A percentile compares a stretch with the other conserved stretches of the same genome.
Evolutionary conservation across 1,284 basidiomycete species (phyloP).

Genomic region (Apiotrichum brassicae): DNA sequence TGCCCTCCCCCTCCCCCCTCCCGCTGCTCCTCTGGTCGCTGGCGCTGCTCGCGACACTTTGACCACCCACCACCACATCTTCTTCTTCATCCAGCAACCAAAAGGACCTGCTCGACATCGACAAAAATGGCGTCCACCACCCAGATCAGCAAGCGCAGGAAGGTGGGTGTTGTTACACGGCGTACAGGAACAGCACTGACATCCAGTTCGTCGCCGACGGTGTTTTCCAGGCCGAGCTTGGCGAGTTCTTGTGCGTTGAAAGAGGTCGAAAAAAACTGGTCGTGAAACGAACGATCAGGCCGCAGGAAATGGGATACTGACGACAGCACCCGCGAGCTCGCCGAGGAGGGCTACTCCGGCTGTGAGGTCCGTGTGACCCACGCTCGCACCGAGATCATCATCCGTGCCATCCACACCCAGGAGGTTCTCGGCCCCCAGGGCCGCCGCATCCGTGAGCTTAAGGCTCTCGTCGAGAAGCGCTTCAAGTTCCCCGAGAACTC

Average conservation of each 20-base stretch:
- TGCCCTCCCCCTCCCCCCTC: too few relatives aligned
- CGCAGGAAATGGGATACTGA: conserved; percentile 33
- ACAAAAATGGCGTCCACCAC: conserved; percentile 48
- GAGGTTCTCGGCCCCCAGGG: conserved; percentile 99
- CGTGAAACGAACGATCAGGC: not conserved
- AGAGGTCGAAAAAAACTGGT: not conserved
- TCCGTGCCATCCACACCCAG: conserved; percentile 99
- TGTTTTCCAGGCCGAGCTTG: conserved; percentile 97
- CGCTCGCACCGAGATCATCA: conserved; percentile 99
- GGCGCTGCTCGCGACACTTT: too few relatives aligned
- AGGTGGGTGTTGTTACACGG: too few relatives aligned
- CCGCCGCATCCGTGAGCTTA: conserved; percentile 97
- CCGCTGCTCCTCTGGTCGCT: too few relatives aligned
- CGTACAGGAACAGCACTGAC: too few relatives aligned
- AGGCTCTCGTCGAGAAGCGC: conserved; percentile 95
- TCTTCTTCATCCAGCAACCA: too few relatives aligned
- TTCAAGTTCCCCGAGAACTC: conserved; percentile 99
- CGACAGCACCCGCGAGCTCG: conserved; percentile 96
- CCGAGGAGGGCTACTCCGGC: conserved; percentile 99
- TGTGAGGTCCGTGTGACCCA: conserved; percentile 99
- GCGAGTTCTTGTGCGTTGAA: conserved; percentile 72
- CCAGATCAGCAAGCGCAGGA: conserved; percentile 92
- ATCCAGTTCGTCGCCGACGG: conserved; percentile 93
- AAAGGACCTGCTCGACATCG: too few relatives aligned
- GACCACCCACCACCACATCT: too few relatives aligned